These are phyloP conservation scores for Platismatia glauca DNA, from an alignment of 495 filamentous ascomycete species.

Conservation along the genomic window DNA sequence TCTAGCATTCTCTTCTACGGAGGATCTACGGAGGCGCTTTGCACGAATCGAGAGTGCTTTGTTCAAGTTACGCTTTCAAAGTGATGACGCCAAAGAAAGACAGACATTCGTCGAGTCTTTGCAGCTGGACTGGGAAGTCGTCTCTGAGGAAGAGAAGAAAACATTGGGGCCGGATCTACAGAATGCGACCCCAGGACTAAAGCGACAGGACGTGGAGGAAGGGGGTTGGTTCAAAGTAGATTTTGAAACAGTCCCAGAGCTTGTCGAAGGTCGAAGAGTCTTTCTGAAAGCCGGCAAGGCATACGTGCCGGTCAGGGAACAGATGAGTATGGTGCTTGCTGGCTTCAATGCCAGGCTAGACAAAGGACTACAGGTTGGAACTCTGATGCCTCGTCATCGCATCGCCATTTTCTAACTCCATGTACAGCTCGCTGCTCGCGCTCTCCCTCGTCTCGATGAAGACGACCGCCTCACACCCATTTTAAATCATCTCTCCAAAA, in stretches of 20 bases:
- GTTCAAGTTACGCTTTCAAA: slow-evolving; percentile 69
- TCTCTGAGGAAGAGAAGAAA: slow-evolving; percentile 65
- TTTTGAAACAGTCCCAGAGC: slow-evolving; percentile 84
- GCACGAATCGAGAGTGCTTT: slow-evolving; percentile 77
- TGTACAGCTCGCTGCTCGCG: slow-evolving; percentile 68
- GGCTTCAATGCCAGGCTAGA: slow-evolving; percentile 77
- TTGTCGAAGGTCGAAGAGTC: slow-evolving; percentile 71
- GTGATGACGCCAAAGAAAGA: slow-evolving; percentile 60
- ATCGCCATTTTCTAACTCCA: slow-evolving; percentile 20
- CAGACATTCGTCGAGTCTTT: slow-evolving; percentile 68
- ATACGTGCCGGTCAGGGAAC: slow-evolving; percentile 81
- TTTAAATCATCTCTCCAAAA: slow-evolving; percentile 81
- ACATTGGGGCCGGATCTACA: slow-evolving; percentile 44
- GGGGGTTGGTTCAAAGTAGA: slow-evolving; percentile 87
- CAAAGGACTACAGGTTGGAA: slow-evolving; percentile 63
- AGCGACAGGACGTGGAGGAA: slow-evolving; percentile 59
- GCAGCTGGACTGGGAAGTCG: slow-evolving; percentile 72
- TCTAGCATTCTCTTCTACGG: slow-evolving; percentile 82
- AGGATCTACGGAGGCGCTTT: slow-evolving; percentile 87
- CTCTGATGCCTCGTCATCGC: background rate
- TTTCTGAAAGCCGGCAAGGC: slow-evolving; percentile 75
- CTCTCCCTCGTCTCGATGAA: slow-evolving; percentile 87
- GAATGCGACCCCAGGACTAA: slow-evolving; percentile 43
- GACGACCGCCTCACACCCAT: slow-evolving; percentile 94
- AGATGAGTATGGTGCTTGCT: slow-evolving; percentile 76